phyloP scores from a whole-genome alignment of 2,329 filamentous ascomycete genomes.

The Apiospora phragmitis region DNA sequence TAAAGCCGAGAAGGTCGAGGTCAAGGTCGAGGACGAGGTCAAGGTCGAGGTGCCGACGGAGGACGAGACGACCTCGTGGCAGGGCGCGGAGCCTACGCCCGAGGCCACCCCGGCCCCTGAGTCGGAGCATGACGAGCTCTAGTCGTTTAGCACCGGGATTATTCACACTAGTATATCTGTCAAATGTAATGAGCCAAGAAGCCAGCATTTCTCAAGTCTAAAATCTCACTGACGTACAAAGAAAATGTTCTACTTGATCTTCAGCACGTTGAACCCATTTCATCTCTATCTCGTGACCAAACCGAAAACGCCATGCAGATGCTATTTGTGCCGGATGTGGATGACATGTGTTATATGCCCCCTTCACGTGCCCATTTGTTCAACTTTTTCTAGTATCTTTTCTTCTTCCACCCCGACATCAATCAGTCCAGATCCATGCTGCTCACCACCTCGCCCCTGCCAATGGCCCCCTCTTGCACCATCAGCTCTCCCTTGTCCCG shows the following conservation, averaged over 20 bases:
- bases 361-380: neutral
- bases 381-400: neutral
- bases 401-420: neutral
- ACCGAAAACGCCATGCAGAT: constrained; percentile 15
- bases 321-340: constrained; percentile 1
- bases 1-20: constrained; percentile 42
- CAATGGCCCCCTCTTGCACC: constrained; percentile 55
- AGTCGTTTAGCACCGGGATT: constrained; percentile 17
- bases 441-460: constrained; percentile 47
- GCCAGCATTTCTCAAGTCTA: neutral
- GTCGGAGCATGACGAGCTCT: constrained; percentile 52
- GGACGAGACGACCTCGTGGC: constrained; percentile 27
- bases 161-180: constrained; percentile 15
- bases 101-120: constrained; percentile 35
- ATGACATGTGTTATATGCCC: constrained; percentile 2
- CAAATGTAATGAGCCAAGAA: constrained; percentile 15
- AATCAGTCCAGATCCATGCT: constrained; percentile 50
- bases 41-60: constrained; percentile 30
- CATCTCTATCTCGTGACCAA: neutral
- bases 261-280: neutral
- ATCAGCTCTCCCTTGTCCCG: constrained; percentile 68
- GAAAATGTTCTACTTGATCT: neutral
- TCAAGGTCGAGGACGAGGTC: constrained; percentile 35
- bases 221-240: neutral
- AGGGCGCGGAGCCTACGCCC: constrained; percentile 34